These are phyloP conservation scores for Neurospora sp. DNA, from an alignment of 495 filamentous ascomycete genomes.

Conservation along the genomic window DNA sequence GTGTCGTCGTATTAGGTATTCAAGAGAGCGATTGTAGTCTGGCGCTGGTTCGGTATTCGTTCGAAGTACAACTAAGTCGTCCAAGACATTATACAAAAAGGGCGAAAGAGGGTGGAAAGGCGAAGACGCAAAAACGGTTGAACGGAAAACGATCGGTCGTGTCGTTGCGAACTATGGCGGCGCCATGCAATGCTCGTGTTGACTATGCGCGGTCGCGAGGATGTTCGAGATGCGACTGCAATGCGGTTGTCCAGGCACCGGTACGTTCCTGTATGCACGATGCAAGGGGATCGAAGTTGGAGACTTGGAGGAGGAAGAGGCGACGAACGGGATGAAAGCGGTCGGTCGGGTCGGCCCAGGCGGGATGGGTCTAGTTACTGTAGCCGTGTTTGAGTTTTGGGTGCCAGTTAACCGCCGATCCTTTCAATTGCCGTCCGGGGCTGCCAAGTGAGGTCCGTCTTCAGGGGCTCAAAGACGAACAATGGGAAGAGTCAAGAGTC, in stretches of 20 bases:
- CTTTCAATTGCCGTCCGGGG: neutral
- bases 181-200: neutral
- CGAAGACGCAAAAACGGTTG: neutral
- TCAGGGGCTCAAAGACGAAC: neutral
- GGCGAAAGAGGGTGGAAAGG: neutral
- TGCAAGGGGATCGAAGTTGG: neutral
- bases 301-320: neutral
- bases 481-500: neutral
- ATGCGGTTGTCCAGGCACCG: neutral
- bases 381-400: neutral
- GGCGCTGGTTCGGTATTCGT: neutral
- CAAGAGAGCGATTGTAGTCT: neutral
- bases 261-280: neutral
- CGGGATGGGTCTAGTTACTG: neutral
- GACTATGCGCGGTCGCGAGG: neutral
- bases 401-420: neutral
- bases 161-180: neutral
- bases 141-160: neutral
- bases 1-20: neutral
- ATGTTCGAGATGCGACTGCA: neutral
- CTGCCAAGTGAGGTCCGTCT: neutral
- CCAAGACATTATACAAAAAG: slow-evolving; percentile 17
- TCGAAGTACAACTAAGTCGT: slow-evolving; percentile 4
- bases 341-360: neutral
- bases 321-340: neutral